A percentile compares a stretch with the other conserved stretches of the same genome.
phyloP scores from a whole-genome alignment of 2,329 filamentous ascomycete species.

The Calonectria naviculata region DNA sequence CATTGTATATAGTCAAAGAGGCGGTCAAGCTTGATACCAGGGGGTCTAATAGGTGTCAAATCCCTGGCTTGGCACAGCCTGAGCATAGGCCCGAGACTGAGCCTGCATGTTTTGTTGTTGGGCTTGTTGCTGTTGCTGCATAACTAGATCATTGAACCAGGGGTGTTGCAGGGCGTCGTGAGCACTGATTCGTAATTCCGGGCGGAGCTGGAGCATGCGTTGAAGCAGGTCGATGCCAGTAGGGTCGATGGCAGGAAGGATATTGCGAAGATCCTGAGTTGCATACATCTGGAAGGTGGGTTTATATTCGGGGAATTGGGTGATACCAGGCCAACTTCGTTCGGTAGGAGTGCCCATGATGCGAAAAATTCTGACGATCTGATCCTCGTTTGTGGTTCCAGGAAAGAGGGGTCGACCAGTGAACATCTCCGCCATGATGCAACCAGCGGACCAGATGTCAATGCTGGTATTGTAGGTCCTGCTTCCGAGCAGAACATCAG shows the following conservation, averaged over 20 bases:
- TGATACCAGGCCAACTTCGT: constrained; percentile 94
- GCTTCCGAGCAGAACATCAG: constrained; percentile 92
- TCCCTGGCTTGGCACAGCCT: constrained; percentile 51
- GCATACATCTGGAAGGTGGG: constrained; percentile 93
- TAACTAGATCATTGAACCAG: constrained; percentile 86
- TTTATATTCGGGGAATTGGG: constrained; percentile 97
- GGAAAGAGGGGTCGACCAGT: constrained; percentile 95
- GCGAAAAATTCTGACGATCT: constrained; percentile 96
- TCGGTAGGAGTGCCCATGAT: constrained; percentile 99
- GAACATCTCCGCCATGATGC: constrained; percentile 99
- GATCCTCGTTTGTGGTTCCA: constrained; percentile 97
- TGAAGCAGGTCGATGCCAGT: constrained; percentile 88
- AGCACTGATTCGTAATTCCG: constrained; percentile 91
- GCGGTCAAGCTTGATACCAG: background rate
- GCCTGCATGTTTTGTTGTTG: constrained; percentile 52
- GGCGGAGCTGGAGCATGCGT: constrained; percentile 91
- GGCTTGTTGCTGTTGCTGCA: constrained; percentile 61
- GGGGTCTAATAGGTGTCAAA: constrained; percentile 49
- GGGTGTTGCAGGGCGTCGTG: constrained; percentile 87
- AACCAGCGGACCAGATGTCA: constrained; percentile 98
- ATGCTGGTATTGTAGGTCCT: constrained; percentile 99
- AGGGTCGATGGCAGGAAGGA: constrained; percentile 90
- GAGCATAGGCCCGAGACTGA: constrained; percentile 54
- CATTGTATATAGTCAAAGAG: background rate
- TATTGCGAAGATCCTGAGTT: constrained; percentile 87